Percentiles rank a stretch among this genome's conserved stretches.
Conservation (phyloP, 2,329 filamentous ascomycete genomes). For the Lachnellula arida region DNA sequence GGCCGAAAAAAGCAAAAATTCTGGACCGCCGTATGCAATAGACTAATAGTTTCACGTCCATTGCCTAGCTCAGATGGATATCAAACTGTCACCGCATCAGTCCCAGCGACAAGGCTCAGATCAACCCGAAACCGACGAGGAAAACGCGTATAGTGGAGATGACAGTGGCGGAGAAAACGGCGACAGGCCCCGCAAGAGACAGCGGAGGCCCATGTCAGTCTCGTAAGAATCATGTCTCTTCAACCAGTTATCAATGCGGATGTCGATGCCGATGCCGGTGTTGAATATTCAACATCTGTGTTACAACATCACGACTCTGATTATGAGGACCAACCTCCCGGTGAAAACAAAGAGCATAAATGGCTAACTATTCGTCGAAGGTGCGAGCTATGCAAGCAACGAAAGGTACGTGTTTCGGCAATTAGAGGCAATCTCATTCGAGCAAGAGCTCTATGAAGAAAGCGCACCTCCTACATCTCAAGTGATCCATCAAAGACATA, state of each 20-base stretch:
- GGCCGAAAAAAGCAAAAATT: slow-evolving; percentile 22
- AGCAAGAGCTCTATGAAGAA: neutral
- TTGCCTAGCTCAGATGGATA: slow-evolving; percentile 24
- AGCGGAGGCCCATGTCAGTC: slow-evolving; percentile 44
- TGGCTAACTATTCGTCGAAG: slow-evolving; percentile 40
- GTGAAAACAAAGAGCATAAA: slow-evolving; percentile 19
- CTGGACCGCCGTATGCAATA: slow-evolving; percentile 4
- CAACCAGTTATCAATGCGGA: slow-evolving; percentile 12
- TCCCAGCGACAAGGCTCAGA: slow-evolving; percentile 22
- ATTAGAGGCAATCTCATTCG: neutral
- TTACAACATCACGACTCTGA: slow-evolving; percentile 10
- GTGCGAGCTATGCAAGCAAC: slow-evolving; percentile 74
- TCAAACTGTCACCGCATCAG: slow-evolving; percentile 26
- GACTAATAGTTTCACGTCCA: neutral
- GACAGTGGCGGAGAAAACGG: slow-evolving; percentile 31
- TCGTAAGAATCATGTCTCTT: slow-evolving; percentile 38
- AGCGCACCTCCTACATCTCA: neutral
- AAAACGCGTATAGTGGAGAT: slow-evolving; percentile 30
- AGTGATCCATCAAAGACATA: neutral
- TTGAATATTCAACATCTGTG: slow-evolving; percentile 12
- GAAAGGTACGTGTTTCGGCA: slow-evolving; percentile 54
- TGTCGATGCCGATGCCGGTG: slow-evolving; percentile 8
- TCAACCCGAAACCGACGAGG: slow-evolving; percentile 31
- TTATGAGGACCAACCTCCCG: slow-evolving; percentile 11
- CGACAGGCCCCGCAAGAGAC: slow-evolving; percentile 40